These are phyloP conservation scores for Butyriboletus appendiculatus DNA, from an alignment of 1,284 basidiomycete species.

Conservation along the genomic window DNA sequence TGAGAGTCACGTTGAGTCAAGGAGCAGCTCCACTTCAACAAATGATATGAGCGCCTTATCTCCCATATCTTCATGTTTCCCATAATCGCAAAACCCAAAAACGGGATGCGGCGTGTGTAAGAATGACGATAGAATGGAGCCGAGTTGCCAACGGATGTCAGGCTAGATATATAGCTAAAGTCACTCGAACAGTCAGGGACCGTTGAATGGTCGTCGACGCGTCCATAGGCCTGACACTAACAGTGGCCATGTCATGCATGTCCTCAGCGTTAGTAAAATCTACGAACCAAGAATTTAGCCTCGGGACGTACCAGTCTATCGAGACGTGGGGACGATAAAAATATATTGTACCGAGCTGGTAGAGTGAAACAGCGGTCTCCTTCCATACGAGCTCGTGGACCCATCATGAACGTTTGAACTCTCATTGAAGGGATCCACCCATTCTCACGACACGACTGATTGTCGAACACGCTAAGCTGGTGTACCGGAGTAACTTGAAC, in stretches of 20 bases:
- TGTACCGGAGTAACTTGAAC: neutral
- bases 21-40: neutral
- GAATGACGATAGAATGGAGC: neutral
- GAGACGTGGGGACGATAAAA: neutral
- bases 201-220: too few species aligned
- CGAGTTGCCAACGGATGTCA: neutral
- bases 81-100: neutral
- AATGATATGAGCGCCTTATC: neutral
- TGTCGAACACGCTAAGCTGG: too few species aligned
- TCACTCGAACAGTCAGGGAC: neutral
- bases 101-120: neutral
- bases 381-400: neutral
- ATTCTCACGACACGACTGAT: neutral
- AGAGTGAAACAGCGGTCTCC: neutral
- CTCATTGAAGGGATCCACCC: neutral
- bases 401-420: neutral
- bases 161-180: neutral
- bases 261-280: too few species aligned
- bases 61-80: neutral
- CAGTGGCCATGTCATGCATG: neutral
- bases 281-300: too few species aligned
- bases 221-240: too few species aligned
- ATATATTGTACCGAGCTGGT: neutral
- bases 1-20: neutral
- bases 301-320: neutral